Conservation (phyloP, 2,329 filamentous ascomycete genomes). For the Periconia digitata region DNA sequence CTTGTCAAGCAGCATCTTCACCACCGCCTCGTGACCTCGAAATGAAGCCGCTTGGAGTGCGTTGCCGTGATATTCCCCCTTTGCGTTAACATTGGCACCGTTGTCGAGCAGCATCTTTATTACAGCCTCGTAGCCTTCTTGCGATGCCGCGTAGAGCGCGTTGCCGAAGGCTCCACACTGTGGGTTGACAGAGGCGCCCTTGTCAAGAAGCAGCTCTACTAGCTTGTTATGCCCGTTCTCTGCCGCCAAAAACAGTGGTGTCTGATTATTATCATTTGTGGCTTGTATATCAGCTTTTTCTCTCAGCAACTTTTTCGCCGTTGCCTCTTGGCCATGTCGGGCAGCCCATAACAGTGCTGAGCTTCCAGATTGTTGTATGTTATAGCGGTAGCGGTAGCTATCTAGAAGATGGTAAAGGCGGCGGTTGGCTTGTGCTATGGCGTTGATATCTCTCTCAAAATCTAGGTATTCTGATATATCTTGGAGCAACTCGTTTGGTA, state of each 20-base stretch:
- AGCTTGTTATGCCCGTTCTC: neutral
- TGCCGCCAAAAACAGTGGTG: neutral
- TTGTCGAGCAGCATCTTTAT: neutral
- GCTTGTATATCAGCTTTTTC: slow-evolving; percentile 1
- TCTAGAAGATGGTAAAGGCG: slow-evolving; percentile 8
- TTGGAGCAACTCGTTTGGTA: slow-evolving; percentile 9
- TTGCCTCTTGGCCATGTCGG: slow-evolving; percentile 4
- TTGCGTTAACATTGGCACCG: neutral
- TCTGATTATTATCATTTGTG: neutral
- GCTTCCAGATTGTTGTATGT: neutral
- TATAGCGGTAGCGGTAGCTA: slow-evolving; percentile 9
- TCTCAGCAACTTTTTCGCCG: slow-evolving; percentile 2
- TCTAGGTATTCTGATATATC: slow-evolving; percentile 8
- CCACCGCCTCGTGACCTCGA: neutral
- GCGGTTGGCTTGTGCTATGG: slow-evolving; percentile 10
- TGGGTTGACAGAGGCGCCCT: neutral
- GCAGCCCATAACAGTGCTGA: slow-evolving; percentile 7
- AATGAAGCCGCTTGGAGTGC: neutral
- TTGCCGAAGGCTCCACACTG: neutral
- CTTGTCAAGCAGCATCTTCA: no score
- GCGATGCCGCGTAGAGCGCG: neutral
- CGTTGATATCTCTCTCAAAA: slow-evolving; percentile 11
- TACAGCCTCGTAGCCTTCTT: neutral
- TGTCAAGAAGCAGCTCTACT: neutral
- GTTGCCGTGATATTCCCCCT: neutral